A percentile compares a stretch with the other conserved stretches of the same genome.
Evolutionary conservation across 169 alveolate species (phyloP).

Genomic region (Plasmodium gaboni): DNA sequence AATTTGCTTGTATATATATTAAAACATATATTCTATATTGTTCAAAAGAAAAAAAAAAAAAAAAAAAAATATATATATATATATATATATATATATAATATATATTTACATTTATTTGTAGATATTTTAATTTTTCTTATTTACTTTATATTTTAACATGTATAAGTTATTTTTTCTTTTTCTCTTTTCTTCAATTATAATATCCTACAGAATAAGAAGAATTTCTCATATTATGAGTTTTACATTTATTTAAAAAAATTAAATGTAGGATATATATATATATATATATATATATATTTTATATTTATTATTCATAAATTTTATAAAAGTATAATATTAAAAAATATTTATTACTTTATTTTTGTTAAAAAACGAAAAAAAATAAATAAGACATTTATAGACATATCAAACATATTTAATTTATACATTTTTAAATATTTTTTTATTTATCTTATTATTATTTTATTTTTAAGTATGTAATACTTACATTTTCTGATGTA

Average conservation of each 20-base stretch:
- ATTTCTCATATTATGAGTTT: not conserved
- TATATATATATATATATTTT: not conserved
- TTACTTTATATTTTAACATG: constrained; percentile 31
- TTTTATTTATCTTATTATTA: not conserved
- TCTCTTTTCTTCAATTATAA: constrained; percentile 18
- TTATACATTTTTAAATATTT: not conserved
- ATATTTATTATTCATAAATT: not conserved
- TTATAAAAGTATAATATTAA: not conserved
- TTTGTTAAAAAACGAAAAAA: not conserved
- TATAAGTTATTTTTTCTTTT: not conserved
- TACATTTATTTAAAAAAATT: not conserved
- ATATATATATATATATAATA: not conserved
- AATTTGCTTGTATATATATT: not conserved
- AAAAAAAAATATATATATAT: not conserved
- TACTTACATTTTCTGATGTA: constrained; percentile 61
- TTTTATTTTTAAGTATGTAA: not conserved
- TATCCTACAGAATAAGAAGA: constrained; percentile 23
- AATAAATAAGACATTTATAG: not conserved
- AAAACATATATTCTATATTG: constrained; percentile 14
- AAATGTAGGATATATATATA: not conserved
- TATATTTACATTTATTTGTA: not conserved
- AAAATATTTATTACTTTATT: not conserved
- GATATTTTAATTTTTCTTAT: not conserved
- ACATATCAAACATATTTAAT: not conserved
- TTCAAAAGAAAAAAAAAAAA: not conserved